Evolutionary conservation across 108 stramenopile genomes (phyloP), one percentile per base, ranked within the genome.

Genomic region (Cylindrotheca closterium): DNA sequence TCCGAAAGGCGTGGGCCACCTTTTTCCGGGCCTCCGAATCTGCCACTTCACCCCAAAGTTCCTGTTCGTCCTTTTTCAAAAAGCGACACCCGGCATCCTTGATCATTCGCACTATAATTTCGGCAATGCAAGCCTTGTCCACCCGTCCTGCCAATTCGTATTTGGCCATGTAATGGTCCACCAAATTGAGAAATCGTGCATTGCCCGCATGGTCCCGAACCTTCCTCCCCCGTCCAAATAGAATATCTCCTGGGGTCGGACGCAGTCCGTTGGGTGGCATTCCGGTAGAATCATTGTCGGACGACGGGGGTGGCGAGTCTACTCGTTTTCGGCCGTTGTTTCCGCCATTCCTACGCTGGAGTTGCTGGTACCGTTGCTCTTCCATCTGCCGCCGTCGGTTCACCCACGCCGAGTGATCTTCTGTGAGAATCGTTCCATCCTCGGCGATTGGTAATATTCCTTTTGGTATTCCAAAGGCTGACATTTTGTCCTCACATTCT

Each of bases 161-260:
- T 50, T 51, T 53, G 1, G n/a, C 7, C 55, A 56, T 30, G 31
- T 71, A 60, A 10, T 54, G 46, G 24, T 63, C 62, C 1, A 71
- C 49, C 17, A 71, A 27, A 0, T 31, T 25, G 12, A 63, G 65
- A 52, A 78, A 71, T 30, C 60, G 48, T 19, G 49, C 53, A 34
- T 78, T 78, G 4, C 70, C 77, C 0, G 51, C 26, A 45, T 71
- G 71, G 28, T 71, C 57, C 8, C 75, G 73, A 52, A 82, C 78
- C 23, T 77, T 47, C n/a, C 81, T 82, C 0, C 86, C 89, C 15
- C 86, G 74, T 4, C 89, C 86, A 37, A 79, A 79, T 19, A 90
- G 76, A 45, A 90, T 82, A 73, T 90, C 85, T 60, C 56, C 30
- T 15, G 31, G 57, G 4, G 17, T 46, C 28, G 53, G 10, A 12